Percentiles rank a stretch among this genome's conserved stretches.
These are phyloP conservation scores for Medicago ruthenica DNA, from an alignment of 306 rosid species.

Conservation along the genomic window DNA sequence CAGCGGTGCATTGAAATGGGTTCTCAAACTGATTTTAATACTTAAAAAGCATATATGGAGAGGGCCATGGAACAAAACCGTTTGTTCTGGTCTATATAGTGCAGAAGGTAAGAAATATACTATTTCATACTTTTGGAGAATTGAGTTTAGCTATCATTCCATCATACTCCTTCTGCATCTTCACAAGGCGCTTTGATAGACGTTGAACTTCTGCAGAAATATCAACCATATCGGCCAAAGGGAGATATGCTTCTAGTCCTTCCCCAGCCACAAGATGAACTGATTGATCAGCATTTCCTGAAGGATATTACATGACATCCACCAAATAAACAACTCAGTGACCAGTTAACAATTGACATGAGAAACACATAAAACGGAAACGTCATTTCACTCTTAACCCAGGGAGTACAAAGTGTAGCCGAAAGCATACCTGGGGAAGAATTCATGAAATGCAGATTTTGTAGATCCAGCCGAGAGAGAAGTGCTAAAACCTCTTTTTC, in stretches of 20 bases:
- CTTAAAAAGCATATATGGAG: slow-evolving; percentile 8
- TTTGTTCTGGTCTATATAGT: background rate
- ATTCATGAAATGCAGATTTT: slow-evolving; percentile 65
- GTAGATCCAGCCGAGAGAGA: slow-evolving; percentile 81
- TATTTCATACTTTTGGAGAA: slow-evolving; percentile 71
- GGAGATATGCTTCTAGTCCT: slow-evolving; percentile 97
- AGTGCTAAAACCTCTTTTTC: slow-evolving; percentile 85
- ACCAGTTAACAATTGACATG: slow-evolving; percentile 23
- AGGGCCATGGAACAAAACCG: background rate
- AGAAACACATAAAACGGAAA: background rate
- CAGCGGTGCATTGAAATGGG: background rate
- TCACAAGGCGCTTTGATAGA: slow-evolving; percentile 83
- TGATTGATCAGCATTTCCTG: slow-evolving; percentile 90
- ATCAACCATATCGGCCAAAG: slow-evolving; percentile 95
- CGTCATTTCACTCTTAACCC: slow-evolving; percentile 11
- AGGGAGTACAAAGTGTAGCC: slow-evolving; percentile 29
- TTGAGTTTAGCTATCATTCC: slow-evolving; percentile 79
- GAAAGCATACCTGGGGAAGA: slow-evolving; percentile 80
- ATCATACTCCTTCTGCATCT: slow-evolving; percentile 88
- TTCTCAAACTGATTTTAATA: slow-evolving; percentile 18
- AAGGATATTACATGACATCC: slow-evolving; percentile 39
- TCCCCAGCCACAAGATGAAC: slow-evolving; percentile 94
- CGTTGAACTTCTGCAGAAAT: slow-evolving; percentile 85
- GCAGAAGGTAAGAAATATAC: slow-evolving; percentile 17
- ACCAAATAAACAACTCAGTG: slow-evolving; percentile 39